Percentiles rank a stretch among this genome's conserved stretches.
Conservation (phyloP, 2,329 filamentous ascomycete genomes). For the Aspergillus proliferans region DNA sequence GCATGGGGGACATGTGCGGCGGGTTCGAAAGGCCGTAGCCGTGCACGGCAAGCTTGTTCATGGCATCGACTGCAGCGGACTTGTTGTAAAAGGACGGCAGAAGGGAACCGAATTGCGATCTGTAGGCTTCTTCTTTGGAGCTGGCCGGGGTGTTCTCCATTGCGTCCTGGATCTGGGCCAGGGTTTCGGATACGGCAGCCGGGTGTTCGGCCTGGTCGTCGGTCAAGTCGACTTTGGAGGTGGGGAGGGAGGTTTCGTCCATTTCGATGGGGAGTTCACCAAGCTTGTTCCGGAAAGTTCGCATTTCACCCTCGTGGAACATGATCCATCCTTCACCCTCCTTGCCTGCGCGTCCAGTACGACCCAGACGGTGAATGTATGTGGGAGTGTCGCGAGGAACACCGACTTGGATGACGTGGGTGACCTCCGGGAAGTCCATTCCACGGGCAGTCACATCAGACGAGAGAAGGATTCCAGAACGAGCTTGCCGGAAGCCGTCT, state of each 20-base stretch:
- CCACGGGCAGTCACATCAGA: constrained; percentile 75
- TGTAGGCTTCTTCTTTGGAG: constrained; percentile 27
- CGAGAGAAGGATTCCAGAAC: constrained; percentile 63
- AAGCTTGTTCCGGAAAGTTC: constrained; percentile 44
- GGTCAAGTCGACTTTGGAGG: constrained; percentile 31
- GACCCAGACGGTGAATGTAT: constrained; percentile 71
- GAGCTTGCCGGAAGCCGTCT: constrained; percentile 62
- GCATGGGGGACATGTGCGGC: neutral
- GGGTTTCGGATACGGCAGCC: constrained; percentile 10
- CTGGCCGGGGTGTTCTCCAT: constrained; percentile 19
- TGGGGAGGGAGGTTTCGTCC: constrained; percentile 41
- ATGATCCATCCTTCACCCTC: constrained; percentile 59
- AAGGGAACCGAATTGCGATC: constrained; percentile 17
- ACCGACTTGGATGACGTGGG: constrained; percentile 71
- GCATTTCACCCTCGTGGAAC: constrained; percentile 47
- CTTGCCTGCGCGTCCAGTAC: constrained; percentile 64
- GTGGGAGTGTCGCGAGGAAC: constrained; percentile 59
- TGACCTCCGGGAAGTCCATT: constrained; percentile 76
- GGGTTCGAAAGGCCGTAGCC: constrained; percentile 29
- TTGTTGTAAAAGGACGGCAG: constrained; percentile 26
- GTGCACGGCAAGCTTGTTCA: constrained; percentile 41
- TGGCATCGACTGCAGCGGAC: constrained; percentile 34
- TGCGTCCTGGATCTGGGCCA: constrained; percentile 40
- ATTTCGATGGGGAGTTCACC: constrained; percentile 50
- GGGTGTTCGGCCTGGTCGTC: constrained; percentile 8